Evolutionary conservation across 352 stramenopile species (phyloP).

Genomic region (Globisporangium spiculum): DNA sequence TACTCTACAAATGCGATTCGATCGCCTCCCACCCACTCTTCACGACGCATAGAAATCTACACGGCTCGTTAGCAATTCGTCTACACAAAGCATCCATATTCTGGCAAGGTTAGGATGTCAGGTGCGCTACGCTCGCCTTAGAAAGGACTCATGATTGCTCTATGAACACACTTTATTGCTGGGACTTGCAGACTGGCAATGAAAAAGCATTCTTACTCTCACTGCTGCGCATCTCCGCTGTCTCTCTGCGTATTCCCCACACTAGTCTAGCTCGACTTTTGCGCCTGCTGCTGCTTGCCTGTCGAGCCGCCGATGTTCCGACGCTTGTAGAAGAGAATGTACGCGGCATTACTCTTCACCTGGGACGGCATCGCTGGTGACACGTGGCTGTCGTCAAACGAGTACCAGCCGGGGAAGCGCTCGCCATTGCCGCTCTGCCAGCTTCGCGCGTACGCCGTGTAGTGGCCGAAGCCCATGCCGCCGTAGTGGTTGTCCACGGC

Average conservation of each 20-base stretch:
- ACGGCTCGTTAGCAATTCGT: neutral
- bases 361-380: conserved; percentile 46
- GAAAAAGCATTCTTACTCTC: neutral
- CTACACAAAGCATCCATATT: neutral
- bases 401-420: conserved; percentile 73
- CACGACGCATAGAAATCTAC: neutral
- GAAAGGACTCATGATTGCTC: conserved; percentile 1
- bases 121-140: neutral
- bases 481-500: conserved; percentile 90
- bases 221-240: neutral
- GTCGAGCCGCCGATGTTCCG: conserved; percentile 25
- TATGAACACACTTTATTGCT: conserved; percentile 6
- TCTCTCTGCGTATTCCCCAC: neutral
- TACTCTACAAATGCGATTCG: neutral
- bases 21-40: neutral
- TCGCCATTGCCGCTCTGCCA: conserved; percentile 56
- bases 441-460: conserved; percentile 83
- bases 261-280: neutral
- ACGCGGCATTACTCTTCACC: conserved; percentile 79
- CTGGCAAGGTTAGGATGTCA: neutral
- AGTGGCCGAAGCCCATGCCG: conserved; percentile 88
- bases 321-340: conserved; percentile 90
- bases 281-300: neutral
- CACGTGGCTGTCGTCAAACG: conserved; percentile 82
- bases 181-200: neutral